Evolutionary conservation across 2,329 filamentous ascomycete genomes (phyloP).

Genomic region (Purpureocillium takamizusanense): DNA sequence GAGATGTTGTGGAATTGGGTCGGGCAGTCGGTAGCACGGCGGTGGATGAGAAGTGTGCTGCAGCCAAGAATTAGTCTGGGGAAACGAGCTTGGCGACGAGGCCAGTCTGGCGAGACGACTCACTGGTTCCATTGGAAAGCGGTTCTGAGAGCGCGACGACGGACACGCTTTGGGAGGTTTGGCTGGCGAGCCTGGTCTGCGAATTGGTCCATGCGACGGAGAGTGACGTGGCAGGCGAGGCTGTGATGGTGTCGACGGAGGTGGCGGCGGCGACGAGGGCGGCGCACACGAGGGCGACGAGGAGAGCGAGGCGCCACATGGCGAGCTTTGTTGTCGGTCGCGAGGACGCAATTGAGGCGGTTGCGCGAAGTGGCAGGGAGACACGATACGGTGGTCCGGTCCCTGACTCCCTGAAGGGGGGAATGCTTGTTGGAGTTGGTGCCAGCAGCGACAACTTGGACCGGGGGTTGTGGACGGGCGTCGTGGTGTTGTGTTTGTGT

Average conservation of each 20-base stretch:
- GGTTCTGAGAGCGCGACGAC: neutral
- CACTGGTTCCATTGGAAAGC: conserved; percentile 1
- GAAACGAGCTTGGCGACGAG: neutral
- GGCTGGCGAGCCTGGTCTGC: neutral
- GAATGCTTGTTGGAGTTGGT: too few species aligned
- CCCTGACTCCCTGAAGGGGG: too few species aligned
- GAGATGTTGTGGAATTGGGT: conserved; percentile 17
- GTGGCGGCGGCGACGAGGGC: conserved; percentile 8
- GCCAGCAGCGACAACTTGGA: too few species aligned
- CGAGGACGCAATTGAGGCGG: neutral
- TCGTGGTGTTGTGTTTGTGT: too few species aligned
- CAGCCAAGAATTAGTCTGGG: conserved; percentile 3
- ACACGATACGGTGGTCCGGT: too few species aligned
- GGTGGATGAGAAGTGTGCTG: conserved; percentile 4
- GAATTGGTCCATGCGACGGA: conserved; percentile 2
- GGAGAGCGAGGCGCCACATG: conserved; percentile 10
- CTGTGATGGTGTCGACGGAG: conserved; percentile 5
- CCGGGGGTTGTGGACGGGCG: too few species aligned
- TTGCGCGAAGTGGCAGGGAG: too few species aligned
- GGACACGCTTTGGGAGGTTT: neutral
- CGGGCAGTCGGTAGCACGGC: conserved; percentile 7
- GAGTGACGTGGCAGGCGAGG: conserved; percentile 3
- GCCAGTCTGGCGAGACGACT: neutral
- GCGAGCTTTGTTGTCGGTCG: neutral
- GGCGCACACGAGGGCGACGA: conserved; percentile 7